A percentile compares a stretch with the other conserved stretches of the same genome.
phyloP scores from a whole-genome alignment of 2,329 filamentous ascomycete genomes.

The Penicillium nordicum region DNA sequence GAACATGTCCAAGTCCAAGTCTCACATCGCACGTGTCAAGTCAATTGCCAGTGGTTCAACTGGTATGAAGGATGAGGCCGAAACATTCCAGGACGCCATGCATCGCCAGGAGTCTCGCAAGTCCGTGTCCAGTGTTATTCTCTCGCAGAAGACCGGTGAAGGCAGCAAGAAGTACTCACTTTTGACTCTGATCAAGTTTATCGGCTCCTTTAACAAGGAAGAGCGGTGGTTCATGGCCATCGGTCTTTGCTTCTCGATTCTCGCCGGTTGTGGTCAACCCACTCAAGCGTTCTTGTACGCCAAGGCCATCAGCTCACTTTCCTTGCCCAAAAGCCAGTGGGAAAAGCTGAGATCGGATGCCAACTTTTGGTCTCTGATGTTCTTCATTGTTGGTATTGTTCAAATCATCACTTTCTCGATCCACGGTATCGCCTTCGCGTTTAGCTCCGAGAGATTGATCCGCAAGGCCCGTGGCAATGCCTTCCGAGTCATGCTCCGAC shows the following conservation, averaged over 20 bases:
- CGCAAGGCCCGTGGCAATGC: constrained; percentile 77
- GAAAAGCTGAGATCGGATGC: constrained; percentile 63
- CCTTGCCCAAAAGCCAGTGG: constrained; percentile 53
- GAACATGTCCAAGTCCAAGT: constrained; percentile 25
- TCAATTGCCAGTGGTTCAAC: constrained; percentile 31
- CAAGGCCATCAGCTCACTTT: constrained; percentile 75
- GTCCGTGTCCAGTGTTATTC: constrained; percentile 65
- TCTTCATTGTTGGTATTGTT: constrained; percentile 74
- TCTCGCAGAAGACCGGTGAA: constrained; percentile 56
- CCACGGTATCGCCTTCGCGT: constrained; percentile 74
- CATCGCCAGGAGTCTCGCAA: constrained; percentile 49
- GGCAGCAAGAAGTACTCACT: constrained; percentile 60
- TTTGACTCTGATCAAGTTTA: constrained; percentile 73
- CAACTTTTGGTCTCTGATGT: constrained; percentile 88
- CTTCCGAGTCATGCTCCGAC: constrained; percentile 83
- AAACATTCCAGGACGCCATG: constrained; percentile 30
- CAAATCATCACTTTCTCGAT: constrained; percentile 65
- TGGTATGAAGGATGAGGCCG: constrained; percentile 28
- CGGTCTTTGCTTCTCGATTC: constrained; percentile 69
- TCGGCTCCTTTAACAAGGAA: constrained; percentile 71
- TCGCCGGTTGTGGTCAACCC: constrained; percentile 79
- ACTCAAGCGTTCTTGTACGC: constrained; percentile 78
- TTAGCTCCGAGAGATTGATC: constrained; percentile 80
- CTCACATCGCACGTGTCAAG: constrained; percentile 32
- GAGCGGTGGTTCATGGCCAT: constrained; percentile 70